Evolutionary conservation across 2,329 filamentous ascomycete genomes (phyloP).

Genomic region (Trichophyton equinum): DNA sequence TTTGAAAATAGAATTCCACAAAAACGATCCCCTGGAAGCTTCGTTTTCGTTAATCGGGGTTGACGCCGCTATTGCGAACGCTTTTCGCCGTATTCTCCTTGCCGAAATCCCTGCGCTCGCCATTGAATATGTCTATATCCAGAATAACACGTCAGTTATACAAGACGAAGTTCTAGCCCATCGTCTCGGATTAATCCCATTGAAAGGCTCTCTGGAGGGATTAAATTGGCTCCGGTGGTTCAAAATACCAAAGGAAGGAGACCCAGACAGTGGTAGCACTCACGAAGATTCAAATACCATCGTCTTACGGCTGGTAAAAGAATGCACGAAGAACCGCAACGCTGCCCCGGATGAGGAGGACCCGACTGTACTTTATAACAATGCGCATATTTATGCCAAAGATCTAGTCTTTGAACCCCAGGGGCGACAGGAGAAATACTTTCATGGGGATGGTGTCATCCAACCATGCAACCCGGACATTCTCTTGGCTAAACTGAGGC

Average conservation of each 20-base stretch:
- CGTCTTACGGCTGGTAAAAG: conserved; percentile 60
- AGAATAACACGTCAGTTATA: conserved; percentile 95
- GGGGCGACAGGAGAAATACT: conserved; percentile 59
- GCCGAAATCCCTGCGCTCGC: conserved; percentile 88
- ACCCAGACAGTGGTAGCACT: conserved; percentile 38
- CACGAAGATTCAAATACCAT: conserved; percentile 76
- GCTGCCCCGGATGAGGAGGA: conserved; percentile 63
- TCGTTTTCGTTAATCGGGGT: conserved; percentile 86
- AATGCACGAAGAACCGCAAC: conserved; percentile 66
- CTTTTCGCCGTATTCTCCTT: conserved; percentile 91
- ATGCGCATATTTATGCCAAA: conserved; percentile 69
- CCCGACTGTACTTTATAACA: conserved; percentile 69
- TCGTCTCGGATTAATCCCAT: conserved; percentile 77
- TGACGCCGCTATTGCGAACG: conserved; percentile 88
- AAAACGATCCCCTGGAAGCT: conserved; percentile 62
- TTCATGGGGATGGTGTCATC: conserved; percentile 51
- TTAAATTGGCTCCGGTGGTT: conserved; percentile 75
- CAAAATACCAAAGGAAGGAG: conserved; percentile 56
- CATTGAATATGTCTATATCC: conserved; percentile 83
- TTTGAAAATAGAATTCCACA: conserved; percentile 70
- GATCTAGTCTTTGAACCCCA: conserved; percentile 66
- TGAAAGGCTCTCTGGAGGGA: conserved; percentile 65
- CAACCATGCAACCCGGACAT: conserved; percentile 80
- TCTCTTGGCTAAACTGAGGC: conserved; percentile 82
- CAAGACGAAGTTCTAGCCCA: conserved; percentile 94